Conservation (phyloP, 495 filamentous ascomycete species). For the Xylaria telfairii region DNA sequence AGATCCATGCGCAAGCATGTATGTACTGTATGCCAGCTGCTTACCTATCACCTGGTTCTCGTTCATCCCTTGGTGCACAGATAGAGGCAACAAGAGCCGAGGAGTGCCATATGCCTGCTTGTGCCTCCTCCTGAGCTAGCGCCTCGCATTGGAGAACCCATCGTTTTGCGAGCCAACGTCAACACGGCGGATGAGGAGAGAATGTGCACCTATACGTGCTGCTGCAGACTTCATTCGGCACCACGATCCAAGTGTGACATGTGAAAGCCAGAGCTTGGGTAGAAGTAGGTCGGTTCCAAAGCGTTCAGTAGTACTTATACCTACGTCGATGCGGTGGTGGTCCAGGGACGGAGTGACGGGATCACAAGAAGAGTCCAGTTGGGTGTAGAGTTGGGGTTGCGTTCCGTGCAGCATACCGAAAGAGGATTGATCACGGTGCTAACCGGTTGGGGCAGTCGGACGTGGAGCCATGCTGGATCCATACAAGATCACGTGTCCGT, state of each 20-base stretch:
- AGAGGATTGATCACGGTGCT: background rate
- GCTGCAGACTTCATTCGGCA: background rate
- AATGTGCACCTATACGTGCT: constrained; percentile 2
- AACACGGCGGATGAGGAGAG: background rate
- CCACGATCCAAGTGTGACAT: background rate
- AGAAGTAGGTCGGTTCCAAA: background rate
- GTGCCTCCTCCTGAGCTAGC: background rate
- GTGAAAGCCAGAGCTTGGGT: background rate
- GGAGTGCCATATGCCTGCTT: background rate
- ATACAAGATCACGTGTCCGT: constrained; percentile 12
- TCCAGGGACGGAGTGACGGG: constrained; percentile 15
- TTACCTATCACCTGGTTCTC: constrained; percentile 18
- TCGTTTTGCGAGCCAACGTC: background rate
- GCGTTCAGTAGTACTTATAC: background rate
- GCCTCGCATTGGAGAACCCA: background rate
- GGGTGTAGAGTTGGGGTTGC: background rate
- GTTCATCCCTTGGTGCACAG: background rate
- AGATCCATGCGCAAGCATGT: constrained; percentile 16
- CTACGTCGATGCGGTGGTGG: constrained; percentile 1
- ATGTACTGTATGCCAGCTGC: constrained; percentile 3
- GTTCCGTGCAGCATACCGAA: background rate
- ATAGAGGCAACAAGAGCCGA: constrained; percentile 16
- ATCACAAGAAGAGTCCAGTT: background rate
- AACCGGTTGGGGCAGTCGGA: constrained; percentile 7
- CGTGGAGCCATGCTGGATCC: background rate